Evolutionary conservation across 495 filamentous ascomycete genomes (phyloP).

Genomic region (Schizothecium vesticola): DNA sequence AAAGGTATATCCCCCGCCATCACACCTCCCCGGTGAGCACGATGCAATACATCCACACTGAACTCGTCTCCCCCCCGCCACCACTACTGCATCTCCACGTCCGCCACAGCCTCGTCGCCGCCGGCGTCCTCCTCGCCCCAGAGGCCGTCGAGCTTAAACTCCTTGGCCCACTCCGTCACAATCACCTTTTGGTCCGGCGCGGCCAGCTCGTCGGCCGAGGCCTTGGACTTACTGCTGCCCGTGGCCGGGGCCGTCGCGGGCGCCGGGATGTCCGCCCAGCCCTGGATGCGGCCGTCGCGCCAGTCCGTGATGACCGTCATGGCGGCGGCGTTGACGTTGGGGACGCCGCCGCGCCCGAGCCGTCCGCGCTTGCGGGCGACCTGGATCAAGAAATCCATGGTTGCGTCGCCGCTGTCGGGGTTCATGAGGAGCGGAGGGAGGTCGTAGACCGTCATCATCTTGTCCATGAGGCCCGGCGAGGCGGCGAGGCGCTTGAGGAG

Average conservation of each 20-base stretch:
- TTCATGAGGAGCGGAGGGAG: constrained; percentile 68
- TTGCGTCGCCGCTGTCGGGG: constrained; percentile 59
- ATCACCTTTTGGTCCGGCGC: constrained; percentile 74
- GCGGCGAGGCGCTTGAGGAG: constrained; percentile 72
- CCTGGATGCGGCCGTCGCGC: constrained; percentile 91
- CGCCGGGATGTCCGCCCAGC: constrained; percentile 76
- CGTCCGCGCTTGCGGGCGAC: constrained; percentile 89
- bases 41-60: not conserved
- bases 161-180: constrained; percentile 87
- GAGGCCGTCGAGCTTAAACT: constrained; percentile 94
- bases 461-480: constrained; percentile 63
- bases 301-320: constrained; percentile 93
- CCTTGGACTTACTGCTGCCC: constrained; percentile 3
- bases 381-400: constrained; percentile 90
- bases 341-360: constrained; percentile 83
- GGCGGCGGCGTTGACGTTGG: constrained; percentile 80
- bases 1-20: not conserved
- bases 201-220: constrained; percentile 26
- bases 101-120: constrained; percentile 17
- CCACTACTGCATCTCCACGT: constrained; percentile 30
- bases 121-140: constrained; percentile 57
- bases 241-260: constrained; percentile 43
- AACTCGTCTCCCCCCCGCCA: not conserved
- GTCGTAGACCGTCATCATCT: constrained; percentile 75
- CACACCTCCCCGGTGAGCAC: not conserved